Evolutionary conservation across 2,329 filamentous ascomycete genomes (phyloP).

Genomic region (Colletotrichum zoysiae): DNA sequence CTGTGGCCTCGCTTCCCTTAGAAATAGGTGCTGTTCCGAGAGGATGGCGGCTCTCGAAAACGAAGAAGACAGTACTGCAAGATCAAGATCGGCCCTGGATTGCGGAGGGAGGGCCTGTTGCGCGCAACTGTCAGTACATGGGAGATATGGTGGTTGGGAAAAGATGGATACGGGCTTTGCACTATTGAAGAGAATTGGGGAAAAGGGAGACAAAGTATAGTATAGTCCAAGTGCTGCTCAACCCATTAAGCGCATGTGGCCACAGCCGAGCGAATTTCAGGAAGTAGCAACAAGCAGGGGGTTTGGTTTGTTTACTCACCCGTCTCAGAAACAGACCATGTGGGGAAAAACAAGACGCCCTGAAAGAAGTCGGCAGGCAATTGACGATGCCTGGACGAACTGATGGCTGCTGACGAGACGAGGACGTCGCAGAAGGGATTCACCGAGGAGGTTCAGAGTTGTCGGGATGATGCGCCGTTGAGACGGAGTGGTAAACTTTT

Average conservation of each 20-base stretch:
- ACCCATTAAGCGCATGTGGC: background rate
- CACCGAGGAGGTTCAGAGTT: slow-evolving; percentile 17
- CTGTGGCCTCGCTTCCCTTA: slow-evolving; percentile 22
- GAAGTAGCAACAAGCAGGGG: slow-evolving; percentile 11
- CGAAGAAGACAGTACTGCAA: background rate
- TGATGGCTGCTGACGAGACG: slow-evolving; percentile 48
- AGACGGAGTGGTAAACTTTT: slow-evolving; percentile 38
- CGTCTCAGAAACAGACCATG: slow-evolving; percentile 47
- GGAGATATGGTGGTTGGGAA: background rate
- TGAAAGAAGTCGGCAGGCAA: slow-evolving; percentile 18
- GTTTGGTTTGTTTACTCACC: slow-evolving; percentile 45
- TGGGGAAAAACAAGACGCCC: slow-evolving; percentile 42
- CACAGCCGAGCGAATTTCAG: background rate
- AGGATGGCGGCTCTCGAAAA: slow-evolving; percentile 15
- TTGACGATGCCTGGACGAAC: slow-evolving; percentile 43
- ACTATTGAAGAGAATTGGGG: background rate
- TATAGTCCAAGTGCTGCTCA: background rate
- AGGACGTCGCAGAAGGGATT: slow-evolving; percentile 32
- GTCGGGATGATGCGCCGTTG: slow-evolving; percentile 38
- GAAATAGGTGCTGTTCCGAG: slow-evolving; percentile 18
- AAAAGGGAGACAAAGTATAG: background rate
- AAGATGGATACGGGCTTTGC: background rate
- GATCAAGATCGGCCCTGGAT: slow-evolving; percentile 13
- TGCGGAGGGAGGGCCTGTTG: slow-evolving; percentile 22
- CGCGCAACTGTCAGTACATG: slow-evolving; percentile 22